phyloP scores from a whole-genome alignment of 306 rosid genomes.

The Sesbania bispinosa region DNA sequence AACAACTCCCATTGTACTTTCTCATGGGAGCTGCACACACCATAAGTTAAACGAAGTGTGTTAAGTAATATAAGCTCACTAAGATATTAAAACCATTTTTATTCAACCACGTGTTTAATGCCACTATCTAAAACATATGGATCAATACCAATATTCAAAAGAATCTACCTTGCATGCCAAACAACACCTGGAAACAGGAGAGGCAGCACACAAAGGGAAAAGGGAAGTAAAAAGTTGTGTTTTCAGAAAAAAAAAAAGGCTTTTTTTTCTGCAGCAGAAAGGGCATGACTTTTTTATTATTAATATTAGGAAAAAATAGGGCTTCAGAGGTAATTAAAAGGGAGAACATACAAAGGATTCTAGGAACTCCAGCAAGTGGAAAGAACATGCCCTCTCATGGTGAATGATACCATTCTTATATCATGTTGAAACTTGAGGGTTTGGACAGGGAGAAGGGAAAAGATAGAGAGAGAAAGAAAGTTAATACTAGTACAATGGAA shows the following conservation, averaged over 20 bases:
- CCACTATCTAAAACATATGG: constrained; percentile 11
- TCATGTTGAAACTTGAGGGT: background rate
- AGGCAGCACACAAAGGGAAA: background rate
- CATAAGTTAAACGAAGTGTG: background rate
- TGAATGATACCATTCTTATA: too few relatives aligned
- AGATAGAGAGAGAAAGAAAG: background rate
- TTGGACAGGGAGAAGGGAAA: background rate
- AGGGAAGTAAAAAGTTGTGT: background rate
- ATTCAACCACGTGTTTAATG: background rate
- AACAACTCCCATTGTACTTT: background rate
- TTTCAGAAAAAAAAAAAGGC: too few relatives aligned
- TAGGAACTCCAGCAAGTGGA: background rate
- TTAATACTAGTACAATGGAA: background rate
- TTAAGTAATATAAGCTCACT: background rate
- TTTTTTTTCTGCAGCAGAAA: too few relatives aligned
- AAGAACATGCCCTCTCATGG: background rate
- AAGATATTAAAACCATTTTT: background rate
- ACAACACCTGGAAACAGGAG: background rate
- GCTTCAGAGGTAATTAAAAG: background rate
- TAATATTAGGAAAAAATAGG: background rate
- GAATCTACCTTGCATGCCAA: background rate
- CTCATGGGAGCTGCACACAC: background rate
- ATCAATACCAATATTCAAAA: background rate
- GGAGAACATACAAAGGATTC: background rate
- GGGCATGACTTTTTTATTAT: background rate